These are phyloP conservation scores for Cladorrhinum sp. DNA, from an alignment of 2,329 filamentous ascomycete genomes.

Conservation along the genomic window DNA sequence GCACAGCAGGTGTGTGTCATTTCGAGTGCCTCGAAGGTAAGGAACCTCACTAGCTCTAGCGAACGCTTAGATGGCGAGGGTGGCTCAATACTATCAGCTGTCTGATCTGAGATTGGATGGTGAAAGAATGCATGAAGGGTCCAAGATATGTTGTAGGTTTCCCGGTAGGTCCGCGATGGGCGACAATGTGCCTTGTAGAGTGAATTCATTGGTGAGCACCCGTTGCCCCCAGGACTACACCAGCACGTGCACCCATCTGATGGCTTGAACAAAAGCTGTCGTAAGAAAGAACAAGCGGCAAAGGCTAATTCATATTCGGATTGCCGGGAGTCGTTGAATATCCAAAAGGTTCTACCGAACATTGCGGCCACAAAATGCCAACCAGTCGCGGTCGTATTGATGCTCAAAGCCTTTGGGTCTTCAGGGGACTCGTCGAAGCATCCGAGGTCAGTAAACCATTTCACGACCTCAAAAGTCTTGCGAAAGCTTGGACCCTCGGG, in stretches of 20 bases:
- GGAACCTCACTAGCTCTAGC: not conserved
- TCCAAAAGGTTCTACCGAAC: not conserved
- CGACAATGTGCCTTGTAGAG: not conserved
- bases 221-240: not conserved
- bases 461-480: not conserved
- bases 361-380: not conserved
- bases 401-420: not conserved
- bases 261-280: not conserved
- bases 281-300: not conserved
- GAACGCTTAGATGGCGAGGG: not conserved
- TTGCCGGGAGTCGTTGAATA: not conserved
- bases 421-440: not conserved
- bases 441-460: not conserved
- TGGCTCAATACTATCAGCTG: no score
- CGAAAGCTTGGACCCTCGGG: no score
- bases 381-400: not conserved
- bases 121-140: not conserved
- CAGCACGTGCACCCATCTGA: not conserved
- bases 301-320: not conserved
- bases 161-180: not conserved
- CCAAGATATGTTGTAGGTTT: not conserved
- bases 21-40: not conserved
- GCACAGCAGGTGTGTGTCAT: not conserved
- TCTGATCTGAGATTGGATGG: not conserved
- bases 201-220: not conserved